These are phyloP conservation scores for Macrophomina tecta DNA, from an alignment of 2,329 filamentous ascomycete species.

Conservation along the genomic window DNA sequence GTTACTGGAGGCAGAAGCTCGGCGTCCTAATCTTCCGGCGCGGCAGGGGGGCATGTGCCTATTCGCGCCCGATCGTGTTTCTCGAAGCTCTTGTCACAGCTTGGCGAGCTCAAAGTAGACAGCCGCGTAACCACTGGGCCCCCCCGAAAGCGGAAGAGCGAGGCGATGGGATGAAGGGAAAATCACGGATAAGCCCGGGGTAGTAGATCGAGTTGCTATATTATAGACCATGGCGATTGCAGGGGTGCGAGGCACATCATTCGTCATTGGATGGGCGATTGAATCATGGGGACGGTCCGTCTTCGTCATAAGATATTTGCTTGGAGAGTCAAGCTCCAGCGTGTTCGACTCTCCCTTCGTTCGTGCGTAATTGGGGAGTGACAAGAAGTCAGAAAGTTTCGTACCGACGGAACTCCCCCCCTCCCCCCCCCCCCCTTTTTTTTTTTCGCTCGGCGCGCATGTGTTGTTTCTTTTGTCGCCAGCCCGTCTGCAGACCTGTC, in stretches of 20 bases:
- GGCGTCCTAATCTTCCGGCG: too few species aligned
- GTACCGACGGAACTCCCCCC: not conserved
- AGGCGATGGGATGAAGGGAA: not conserved
- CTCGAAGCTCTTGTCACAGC: not conserved
- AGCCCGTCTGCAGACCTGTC: not conserved
- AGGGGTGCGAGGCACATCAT: not conserved
- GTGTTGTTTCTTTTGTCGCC: not conserved
- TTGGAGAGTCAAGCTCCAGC: not conserved
- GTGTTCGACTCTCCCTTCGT: not conserved
- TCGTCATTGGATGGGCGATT: not conserved
- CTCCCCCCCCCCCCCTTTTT: too few species aligned
- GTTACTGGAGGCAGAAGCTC: too few species aligned
- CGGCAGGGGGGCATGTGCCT: too few species aligned
- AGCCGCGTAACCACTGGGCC: not conserved
- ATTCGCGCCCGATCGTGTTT: not conserved
- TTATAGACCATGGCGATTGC: not conserved
- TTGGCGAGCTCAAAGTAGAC: not conserved
- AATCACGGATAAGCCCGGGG: not conserved
- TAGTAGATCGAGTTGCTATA: slow-evolving; percentile 20
- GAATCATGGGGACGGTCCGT: slow-evolving; percentile 6
- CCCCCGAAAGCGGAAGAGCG: not conserved
- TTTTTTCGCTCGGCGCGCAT: not conserved
- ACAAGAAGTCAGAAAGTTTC: not conserved
- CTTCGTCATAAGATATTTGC: not conserved
- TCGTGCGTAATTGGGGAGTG: not conserved